A percentile compares a stretch with the other conserved stretches of the same genome.
Evolutionary conservation across 148 eudicot genomes (phyloP).

Genomic region (Gaultheria prostrata): DNA sequence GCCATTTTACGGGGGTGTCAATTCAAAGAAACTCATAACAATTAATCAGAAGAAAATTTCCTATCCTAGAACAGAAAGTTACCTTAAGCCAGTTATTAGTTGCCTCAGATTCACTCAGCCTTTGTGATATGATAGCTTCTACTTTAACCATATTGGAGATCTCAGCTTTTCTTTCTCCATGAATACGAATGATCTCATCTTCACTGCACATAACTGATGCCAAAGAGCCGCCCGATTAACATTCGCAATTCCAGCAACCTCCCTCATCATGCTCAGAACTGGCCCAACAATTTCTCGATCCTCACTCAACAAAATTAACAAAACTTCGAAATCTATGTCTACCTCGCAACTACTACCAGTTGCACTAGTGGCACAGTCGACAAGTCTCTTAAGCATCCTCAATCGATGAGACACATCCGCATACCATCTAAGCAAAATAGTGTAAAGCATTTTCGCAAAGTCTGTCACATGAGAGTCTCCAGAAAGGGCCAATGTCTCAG

Average conservation of each 20-base stretch:
- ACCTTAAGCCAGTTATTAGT: constrained; percentile 84
- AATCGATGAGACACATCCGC: constrained; percentile 76
- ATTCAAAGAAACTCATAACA: constrained; percentile 10
- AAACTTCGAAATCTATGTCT: constrained; percentile 80
- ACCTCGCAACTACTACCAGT: constrained; percentile 54
- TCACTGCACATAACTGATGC: constrained; percentile 94
- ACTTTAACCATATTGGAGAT: constrained; percentile 53
- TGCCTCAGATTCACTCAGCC: constrained; percentile 76
- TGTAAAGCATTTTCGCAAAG: constrained; percentile 80
- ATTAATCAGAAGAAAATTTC: background rate
- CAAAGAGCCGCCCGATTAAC: constrained; percentile 94
- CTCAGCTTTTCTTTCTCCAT: constrained; percentile 75
- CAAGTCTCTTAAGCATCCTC: constrained; percentile 80
- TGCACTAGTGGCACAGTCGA: constrained; percentile 68
- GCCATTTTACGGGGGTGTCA: constrained; percentile 31
- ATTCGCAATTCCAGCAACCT: constrained; percentile 91
- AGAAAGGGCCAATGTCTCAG: constrained; percentile 82
- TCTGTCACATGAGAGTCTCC: constrained; percentile 56
- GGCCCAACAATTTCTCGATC: constrained; percentile 82
- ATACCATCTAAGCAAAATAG: constrained; percentile 82
- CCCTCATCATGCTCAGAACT: constrained; percentile 87
- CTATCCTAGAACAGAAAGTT: constrained; percentile 14
- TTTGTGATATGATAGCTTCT: constrained; percentile 66
- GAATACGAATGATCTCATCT: constrained; percentile 77
- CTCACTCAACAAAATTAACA: constrained; percentile 64